Evolutionary conservation across 768 basidiomycete genomes (phyloP), one percentile per base, ranked within the genome.

Genomic region (Multifurca ochricompacta): DNA sequence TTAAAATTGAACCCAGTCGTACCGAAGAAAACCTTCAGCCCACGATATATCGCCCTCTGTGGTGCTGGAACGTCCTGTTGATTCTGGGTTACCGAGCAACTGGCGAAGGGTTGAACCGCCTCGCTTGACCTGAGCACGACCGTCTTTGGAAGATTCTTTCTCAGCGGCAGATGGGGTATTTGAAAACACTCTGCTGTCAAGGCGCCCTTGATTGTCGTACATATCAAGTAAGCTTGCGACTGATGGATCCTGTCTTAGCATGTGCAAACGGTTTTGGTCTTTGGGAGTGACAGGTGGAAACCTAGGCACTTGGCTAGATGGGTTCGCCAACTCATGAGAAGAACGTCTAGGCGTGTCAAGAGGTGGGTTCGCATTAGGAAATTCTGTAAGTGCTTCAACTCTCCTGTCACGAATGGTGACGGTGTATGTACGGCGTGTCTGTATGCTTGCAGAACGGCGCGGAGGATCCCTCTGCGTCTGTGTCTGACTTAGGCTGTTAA

Each of bases 31-130:
- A 39, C 78, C 76, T 69, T 91, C 87, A 11, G 87, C 87, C 87
- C 87, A 91, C 2, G 87, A 89, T 50, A 91, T 87, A 60, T 90
- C 87, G 6, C 86, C 81, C 65, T 87, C 85, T 6, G 64, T 58
- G 1, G 64, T 68, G 58, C 72, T 73, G n/a, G 67, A 64, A 51
- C 72, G 69, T 27, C 53, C 51, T 13, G 41, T 32, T 25, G 60
- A 36, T 30, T 65, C 67, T 19, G 82, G 73, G 48, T 75, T 75
- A 3, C 87, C 85, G 28, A 91, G 73, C 3, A 91, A 69, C 63
- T 88, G 81, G 4, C 85, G 79, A 54, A 91, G 67, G 9, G 88
- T 89, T 5, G 87, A 88, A 1, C 84, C 84, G 54, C 73, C 82
- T 6, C 83, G 75, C 44, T 71, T 75, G 31, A 75, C 77, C 62